Percentiles rank a stretch among this genome's conserved stretches.
These are phyloP conservation scores for Heterobasidion annosum DNA, from an alignment of 1,284 basidiomycete species.

Conservation along the genomic window DNA sequence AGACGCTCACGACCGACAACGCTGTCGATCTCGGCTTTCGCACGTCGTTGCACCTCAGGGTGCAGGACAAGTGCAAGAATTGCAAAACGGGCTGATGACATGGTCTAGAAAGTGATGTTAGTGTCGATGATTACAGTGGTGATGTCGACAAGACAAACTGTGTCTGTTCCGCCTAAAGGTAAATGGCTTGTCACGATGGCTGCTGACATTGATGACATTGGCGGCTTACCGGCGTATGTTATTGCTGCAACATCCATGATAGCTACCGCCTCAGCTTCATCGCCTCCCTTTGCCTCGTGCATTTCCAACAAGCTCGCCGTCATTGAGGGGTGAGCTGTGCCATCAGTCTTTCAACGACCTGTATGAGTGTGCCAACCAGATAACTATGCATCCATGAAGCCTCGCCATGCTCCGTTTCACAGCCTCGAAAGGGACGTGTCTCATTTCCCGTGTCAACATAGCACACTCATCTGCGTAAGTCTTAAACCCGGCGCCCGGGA, in stretches of 20 bases:
- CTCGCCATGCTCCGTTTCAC: neutral
- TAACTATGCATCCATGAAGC: neutral
- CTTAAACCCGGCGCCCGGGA: neutral
- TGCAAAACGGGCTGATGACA: constrained; percentile 4
- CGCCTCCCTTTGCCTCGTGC: neutral
- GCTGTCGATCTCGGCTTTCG: constrained; percentile 17
- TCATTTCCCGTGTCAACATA: neutral
- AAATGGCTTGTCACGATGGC: neutral
- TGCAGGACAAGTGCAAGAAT: constrained; percentile 15
- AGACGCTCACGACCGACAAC: constrained; percentile 15
- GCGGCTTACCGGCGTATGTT: neutral
- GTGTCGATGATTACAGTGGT: neutral
- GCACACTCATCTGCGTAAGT: neutral
- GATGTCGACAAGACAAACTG: neutral
- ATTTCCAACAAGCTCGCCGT: neutral
- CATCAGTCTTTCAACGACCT: neutral
- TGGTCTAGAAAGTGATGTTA: neutral
- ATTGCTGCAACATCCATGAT: neutral
- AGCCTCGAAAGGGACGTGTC: neutral
- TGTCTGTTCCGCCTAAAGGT: neutral
- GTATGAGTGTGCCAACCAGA: neutral
- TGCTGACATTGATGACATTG: neutral
- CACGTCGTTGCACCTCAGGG: constrained; percentile 16
- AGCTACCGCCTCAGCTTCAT: neutral
- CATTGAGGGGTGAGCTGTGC: neutral